Conservation (phyloP, 2,329 filamentous ascomycete species). For the Phoma sp. region DNA sequence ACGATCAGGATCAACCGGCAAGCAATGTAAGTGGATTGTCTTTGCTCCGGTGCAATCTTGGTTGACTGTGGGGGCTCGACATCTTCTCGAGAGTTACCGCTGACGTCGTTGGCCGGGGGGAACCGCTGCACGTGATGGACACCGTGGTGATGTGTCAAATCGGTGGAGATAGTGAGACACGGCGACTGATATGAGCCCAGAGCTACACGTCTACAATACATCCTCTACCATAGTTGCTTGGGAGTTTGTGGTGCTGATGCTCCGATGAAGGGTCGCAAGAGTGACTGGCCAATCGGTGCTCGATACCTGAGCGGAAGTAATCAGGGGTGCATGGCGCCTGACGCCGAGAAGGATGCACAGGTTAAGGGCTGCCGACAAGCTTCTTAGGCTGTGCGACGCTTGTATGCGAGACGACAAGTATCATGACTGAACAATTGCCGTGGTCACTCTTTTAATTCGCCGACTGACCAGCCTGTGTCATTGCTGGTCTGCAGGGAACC, state of each 20-base stretch:
- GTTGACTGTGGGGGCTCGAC: conserved; percentile 33
- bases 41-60: conserved; percentile 21
- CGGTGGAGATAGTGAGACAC: conserved; percentile 19
- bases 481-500: conserved; percentile 2
- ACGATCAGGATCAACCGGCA: conserved; percentile 8
- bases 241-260: conserved; percentile 10
- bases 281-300: conserved; percentile 9
- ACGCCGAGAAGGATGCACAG: conserved; percentile 4
- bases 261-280: neutral
- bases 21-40: conserved; percentile 17
- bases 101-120: conserved; percentile 36
- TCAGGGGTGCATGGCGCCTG: conserved; percentile 10
- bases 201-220: conserved; percentile 15
- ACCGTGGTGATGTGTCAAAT: conserved; percentile 2
- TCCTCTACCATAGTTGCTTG: conserved; percentile 16
- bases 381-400: conserved; percentile 8
- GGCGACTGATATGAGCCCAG: neutral
- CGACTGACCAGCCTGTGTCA: conserved; percentile 12
- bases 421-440: conserved; percentile 8
- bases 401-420: conserved; percentile 1
- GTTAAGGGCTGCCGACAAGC: conserved; percentile 3
- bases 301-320: conserved; percentile 12
- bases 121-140: conserved; percentile 18
- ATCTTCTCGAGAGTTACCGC: conserved; percentile 25
- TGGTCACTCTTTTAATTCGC: conserved; percentile 13